Conservation (phyloP, 2,329 filamentous ascomycete species). For the Colletotrichum sp. region DNA sequence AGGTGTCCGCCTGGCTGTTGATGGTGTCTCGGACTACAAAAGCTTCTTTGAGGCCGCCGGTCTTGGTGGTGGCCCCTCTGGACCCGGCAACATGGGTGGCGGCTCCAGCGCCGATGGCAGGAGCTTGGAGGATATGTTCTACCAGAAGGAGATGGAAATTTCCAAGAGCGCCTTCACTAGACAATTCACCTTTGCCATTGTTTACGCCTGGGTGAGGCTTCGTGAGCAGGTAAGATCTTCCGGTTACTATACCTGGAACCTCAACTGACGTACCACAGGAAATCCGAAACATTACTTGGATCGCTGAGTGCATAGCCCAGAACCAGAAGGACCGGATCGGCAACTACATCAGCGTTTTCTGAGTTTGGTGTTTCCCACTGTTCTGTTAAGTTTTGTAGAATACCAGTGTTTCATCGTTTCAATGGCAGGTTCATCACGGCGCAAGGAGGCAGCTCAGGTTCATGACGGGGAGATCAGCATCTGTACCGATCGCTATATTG, state of each 20-base stretch:
- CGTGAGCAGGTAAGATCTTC: conserved; percentile 83
- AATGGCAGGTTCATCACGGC: conserved; percentile 38
- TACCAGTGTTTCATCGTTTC: conserved; percentile 31
- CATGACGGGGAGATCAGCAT: conserved; percentile 24
- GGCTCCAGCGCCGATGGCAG: conserved; percentile 81
- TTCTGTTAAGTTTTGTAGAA: conserved; percentile 44
- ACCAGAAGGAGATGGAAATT: conserved; percentile 99
- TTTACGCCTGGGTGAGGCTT: conserved; percentile 98
- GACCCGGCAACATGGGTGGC: conserved; percentile 84
- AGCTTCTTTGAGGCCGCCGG: conserved; percentile 92
- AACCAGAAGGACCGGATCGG: conserved; percentile 99
- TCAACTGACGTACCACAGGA: conserved; percentile 66
- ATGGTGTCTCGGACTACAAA: conserved; percentile 93
- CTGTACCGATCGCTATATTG: conserved; percentile 41
- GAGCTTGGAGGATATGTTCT: conserved; percentile 96
- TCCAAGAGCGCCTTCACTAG: conserved; percentile 94
- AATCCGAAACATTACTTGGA: conserved; percentile 99
- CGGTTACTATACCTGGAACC: conserved; percentile 27
- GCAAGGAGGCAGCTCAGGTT: conserved; percentile 25
- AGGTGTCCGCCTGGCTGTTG: conserved; percentile 90
- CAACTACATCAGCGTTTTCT: conserved; percentile 99
- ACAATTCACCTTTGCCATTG: conserved; percentile 93
- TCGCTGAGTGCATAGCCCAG: conserved; percentile 98
- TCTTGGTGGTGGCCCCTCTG: conserved; percentile 71
- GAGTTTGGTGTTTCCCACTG: conserved; percentile 30